These are phyloP conservation scores for Thinopyrum elongatum DNA, from an alignment of 176 grass and related monocot genomes.

Conservation along the genomic window DNA sequence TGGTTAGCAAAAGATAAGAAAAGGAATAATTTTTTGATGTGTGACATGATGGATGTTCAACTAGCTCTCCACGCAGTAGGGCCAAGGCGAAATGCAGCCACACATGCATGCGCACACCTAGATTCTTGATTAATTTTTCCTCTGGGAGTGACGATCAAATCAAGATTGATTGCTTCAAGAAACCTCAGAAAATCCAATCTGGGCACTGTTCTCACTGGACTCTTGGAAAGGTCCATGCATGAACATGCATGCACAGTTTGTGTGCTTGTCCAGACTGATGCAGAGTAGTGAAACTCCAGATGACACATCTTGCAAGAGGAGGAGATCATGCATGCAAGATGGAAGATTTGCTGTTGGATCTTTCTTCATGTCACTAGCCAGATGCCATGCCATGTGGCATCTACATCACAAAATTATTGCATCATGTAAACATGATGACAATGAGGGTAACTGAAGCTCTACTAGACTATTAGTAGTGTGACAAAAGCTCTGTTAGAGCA, in stretches of 20 bases:
- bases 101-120: slow-evolving; percentile 32
- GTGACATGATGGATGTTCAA: slow-evolving; percentile 7
- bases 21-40: slow-evolving; percentile 17
- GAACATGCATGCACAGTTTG: slow-evolving; percentile 28
- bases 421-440: neutral
- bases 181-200: slow-evolving; percentile 29
- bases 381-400: slow-evolving; percentile 36
- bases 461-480: neutral
- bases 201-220: slow-evolving; percentile 27
- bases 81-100: slow-evolving; percentile 1
- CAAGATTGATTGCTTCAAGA: slow-evolving; percentile 2
- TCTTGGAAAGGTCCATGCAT: neutral
- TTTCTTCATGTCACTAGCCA: slow-evolving; percentile 5
- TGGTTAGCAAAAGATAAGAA: slow-evolving; percentile 1
- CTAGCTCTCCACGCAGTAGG: slow-evolving; percentile 11
- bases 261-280: slow-evolving; percentile 15
- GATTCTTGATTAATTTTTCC: slow-evolving; percentile 8
- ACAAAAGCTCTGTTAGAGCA: neutral
- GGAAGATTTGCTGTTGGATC: slow-evolving; percentile 14
- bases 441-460: neutral
- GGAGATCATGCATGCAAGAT: neutral
- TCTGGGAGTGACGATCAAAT: neutral
- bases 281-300: neutral
- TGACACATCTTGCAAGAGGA: slow-evolving; percentile 6
- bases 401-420: slow-evolving; percentile 2